Evolutionary conservation across 306 rosid genomes (phyloP).

Genomic region (Dryas drummondii): DNA sequence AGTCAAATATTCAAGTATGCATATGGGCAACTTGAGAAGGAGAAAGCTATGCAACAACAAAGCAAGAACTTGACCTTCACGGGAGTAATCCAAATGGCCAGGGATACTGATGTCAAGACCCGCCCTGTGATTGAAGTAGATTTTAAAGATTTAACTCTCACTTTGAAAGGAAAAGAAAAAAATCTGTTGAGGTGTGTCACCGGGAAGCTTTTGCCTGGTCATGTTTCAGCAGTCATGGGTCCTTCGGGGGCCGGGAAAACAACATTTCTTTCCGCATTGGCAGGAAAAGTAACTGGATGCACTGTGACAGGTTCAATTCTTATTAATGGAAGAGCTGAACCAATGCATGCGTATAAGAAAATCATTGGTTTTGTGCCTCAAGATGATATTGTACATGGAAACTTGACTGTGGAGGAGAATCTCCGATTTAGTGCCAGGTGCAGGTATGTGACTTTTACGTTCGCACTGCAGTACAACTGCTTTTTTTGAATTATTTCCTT

Average conservation of each 20-base stretch:
- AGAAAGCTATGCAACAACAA: constrained; percentile 75
- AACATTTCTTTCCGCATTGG: constrained; percentile 79
- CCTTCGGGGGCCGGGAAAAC: constrained; percentile 93
- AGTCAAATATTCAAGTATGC: constrained; percentile 88
- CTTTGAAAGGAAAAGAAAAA: constrained; percentile 61
- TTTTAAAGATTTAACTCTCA: constrained; percentile 71
- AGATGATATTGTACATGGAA: constrained; percentile 90
- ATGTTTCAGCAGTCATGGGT: constrained; percentile 88
- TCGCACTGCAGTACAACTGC: background rate
- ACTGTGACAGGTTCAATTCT: constrained; percentile 58
- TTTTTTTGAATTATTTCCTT: background rate
- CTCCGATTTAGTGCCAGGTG: constrained; percentile 86
- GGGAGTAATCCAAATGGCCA: constrained; percentile 72
- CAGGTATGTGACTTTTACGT: constrained; percentile 49
- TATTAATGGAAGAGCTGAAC: constrained; percentile 64
- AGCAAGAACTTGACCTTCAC: constrained; percentile 74
- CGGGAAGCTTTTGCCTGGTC: constrained; percentile 73
- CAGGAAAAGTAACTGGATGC: constrained; percentile 74
- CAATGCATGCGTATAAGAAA: constrained; percentile 62
- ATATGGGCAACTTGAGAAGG: constrained; percentile 79
- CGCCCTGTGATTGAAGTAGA: constrained; percentile 75
- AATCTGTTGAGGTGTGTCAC: constrained; percentile 64
- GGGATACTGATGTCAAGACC: constrained; percentile 46
- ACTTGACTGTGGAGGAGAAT: constrained; percentile 87
- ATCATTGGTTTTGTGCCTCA: constrained; percentile 86